These are phyloP conservation scores for Tricholoma flavovirens DNA, from an alignment of 768 basidiomycete species.

Conservation along the genomic window DNA sequence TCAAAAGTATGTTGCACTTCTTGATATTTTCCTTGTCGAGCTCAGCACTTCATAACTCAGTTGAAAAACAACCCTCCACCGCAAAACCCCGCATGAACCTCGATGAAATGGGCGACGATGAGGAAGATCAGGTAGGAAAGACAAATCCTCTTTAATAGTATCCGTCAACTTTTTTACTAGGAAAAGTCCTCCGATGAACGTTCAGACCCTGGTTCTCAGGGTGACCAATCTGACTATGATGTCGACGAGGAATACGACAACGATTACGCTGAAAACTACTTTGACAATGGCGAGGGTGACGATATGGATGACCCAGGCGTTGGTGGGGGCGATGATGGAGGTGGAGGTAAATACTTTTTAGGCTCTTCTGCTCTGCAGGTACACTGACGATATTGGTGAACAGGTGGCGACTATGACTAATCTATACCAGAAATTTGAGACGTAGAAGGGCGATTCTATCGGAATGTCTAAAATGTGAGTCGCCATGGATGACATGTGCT, in stretches of 20 bases:
- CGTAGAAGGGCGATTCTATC: neutral
- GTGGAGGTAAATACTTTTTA: slow-evolving; percentile 40
- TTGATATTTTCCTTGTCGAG: neutral
- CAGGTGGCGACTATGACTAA: slow-evolving; percentile 16
- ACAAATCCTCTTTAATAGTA: neutral
- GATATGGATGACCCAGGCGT: slow-evolving; percentile 75
- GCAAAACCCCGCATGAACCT: slow-evolving; percentile 47
- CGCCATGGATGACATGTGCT: neutral
- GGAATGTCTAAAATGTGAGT: neutral
- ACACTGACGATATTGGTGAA: neutral
- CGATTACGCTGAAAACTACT: slow-evolving; percentile 87
- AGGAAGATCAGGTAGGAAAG: slow-evolving; percentile 46
- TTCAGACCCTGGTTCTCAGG: slow-evolving; percentile 64
- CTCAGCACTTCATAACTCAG: slow-evolving; percentile 5
- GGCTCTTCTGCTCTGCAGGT: neutral
- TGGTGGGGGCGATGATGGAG: slow-evolving; percentile 63
- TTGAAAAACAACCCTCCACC: slow-evolving; percentile 23
- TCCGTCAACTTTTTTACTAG: slow-evolving; percentile 23
- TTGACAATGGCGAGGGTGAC: slow-evolving; percentile 83
- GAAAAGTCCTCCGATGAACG: slow-evolving; percentile 69
- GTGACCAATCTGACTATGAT: slow-evolving; percentile 69
- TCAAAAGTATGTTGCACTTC: slow-evolving; percentile 35
- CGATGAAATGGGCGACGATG: slow-evolving; percentile 63
- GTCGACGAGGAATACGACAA: slow-evolving; percentile 90
- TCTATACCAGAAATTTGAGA: neutral